These are phyloP conservation scores for Funneliformis mosseae DNA, from an alignment of 192 early-diverging fungal genomes.

Conservation along the genomic window DNA sequence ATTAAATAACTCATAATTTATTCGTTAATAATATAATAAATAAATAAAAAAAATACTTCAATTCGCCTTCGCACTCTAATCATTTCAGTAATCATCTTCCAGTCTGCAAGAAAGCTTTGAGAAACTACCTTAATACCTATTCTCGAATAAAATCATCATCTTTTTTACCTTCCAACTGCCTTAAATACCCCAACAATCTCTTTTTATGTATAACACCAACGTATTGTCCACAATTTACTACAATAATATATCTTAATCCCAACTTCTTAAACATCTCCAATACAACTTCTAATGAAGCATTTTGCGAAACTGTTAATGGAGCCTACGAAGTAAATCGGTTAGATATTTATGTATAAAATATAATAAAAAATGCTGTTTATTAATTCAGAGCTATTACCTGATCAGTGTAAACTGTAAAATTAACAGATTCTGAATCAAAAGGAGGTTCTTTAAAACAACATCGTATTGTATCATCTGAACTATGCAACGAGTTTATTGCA, in stretches of 20 bases:
- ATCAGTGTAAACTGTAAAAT: conserved; percentile 56
- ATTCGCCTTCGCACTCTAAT: too few species aligned
- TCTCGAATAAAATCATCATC: conserved; percentile 30
- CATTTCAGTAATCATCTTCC: too few species aligned
- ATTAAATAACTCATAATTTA: too few species aligned
- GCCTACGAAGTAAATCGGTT: conserved; percentile 58
- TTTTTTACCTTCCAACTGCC: conserved; percentile 65
- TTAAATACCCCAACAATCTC: conserved; percentile 72
- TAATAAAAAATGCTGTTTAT: neutral
- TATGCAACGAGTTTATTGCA: conserved; percentile 47
- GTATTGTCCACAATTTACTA: conserved; percentile 72
- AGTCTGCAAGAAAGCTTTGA: too few species aligned
- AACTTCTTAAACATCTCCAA: conserved; percentile 83
- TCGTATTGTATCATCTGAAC: conserved; percentile 43
- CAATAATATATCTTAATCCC: conserved; percentile 80
- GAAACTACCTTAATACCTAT: too few species aligned
- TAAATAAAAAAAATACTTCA: too few species aligned
- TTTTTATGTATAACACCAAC: conserved; percentile 89
- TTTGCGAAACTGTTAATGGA: conserved; percentile 71
- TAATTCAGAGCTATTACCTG: too few species aligned
- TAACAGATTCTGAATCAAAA: conserved; percentile 31
- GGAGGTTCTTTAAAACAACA: conserved; percentile 49
- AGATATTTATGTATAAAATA: neutral
- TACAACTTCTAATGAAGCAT: conserved; percentile 83
- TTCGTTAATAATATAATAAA: too few species aligned